phyloP scores from a whole-genome alignment of 768 basidiomycete species.

The Auricularia sp. region DNA sequence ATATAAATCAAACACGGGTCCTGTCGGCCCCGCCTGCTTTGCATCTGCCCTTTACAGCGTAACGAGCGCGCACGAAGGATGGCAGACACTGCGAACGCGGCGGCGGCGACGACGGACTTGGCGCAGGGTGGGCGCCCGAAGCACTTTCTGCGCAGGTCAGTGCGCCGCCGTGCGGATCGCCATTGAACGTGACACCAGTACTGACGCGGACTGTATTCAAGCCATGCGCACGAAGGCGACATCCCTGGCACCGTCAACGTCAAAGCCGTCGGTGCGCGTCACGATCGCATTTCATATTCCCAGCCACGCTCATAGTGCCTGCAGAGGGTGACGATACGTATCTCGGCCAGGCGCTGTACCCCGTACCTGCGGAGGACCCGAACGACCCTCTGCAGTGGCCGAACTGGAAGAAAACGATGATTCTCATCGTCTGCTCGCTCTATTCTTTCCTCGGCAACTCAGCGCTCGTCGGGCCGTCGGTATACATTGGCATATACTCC shows the following conservation, averaged over 20 bases:
- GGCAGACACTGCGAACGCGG: neutral
- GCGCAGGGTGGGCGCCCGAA: neutral
- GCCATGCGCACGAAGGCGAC: slow-evolving; percentile 7
- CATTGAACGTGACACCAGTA: neutral
- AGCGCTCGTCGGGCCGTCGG: slow-evolving; percentile 4
- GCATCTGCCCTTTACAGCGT: neutral
- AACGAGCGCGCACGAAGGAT: too few species aligned
- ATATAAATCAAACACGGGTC: too few species aligned
- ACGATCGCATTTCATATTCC: neutral
- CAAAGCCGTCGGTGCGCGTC: neutral
- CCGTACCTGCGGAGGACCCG: slow-evolving; percentile 6
- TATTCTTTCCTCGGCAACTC: slow-evolving; percentile 6
- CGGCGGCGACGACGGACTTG: neutral
- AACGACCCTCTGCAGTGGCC: slow-evolving; percentile 8
- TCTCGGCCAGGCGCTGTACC: slow-evolving; percentile 7
- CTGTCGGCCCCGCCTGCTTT: neutral
- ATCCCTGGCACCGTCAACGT: slow-evolving; percentile 8
- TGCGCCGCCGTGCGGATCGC: neutral
- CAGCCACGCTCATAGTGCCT: neutral
- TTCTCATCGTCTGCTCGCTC: slow-evolving; percentile 5
- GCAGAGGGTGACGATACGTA: slow-evolving; percentile 7
- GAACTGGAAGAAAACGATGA: slow-evolving; percentile 8
- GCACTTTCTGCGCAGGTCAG: neutral
- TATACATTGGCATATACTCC: slow-evolving; percentile 5
- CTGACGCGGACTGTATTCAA: neutral